Conservation (phyloP, 176 grass and related monocot genomes). For the Carex littledalei region DNA sequence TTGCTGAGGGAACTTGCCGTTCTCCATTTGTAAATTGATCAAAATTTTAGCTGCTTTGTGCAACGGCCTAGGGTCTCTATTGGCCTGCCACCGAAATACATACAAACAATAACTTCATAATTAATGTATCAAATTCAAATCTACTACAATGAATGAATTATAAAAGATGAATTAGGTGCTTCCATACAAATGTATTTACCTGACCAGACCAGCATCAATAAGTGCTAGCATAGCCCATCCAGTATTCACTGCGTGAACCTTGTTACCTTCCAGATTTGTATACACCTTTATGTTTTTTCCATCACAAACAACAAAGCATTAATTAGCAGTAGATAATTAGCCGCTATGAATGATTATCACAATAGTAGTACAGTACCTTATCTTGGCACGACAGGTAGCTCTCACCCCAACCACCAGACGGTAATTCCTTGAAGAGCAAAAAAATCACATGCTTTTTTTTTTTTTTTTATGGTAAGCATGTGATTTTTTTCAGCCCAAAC, state of each 20-base stretch:
- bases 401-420: conserved; percentile 95
- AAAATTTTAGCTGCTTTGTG: conserved; percentile 65
- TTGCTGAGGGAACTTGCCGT: conserved; percentile 89
- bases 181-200: conserved; percentile 10
- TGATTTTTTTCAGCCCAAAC: not conserved
- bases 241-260: conserved; percentile 40
- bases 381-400: conserved; percentile 95
- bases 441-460: conserved; percentile 66
- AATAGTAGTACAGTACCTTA: conserved; percentile 35
- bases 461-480: conserved; percentile 2
- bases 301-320: too few relatives aligned
- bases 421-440: conserved; percentile 78
- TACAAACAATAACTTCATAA: not conserved
- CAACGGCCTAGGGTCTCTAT: conserved; percentile 64
- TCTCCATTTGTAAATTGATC: conserved; percentile 71
- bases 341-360: too few relatives aligned
- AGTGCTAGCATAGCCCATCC: conserved; percentile 78
- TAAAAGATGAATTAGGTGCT: not conserved
- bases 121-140: not conserved
- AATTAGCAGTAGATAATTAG: too few relatives aligned
- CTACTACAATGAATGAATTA: not conserved
- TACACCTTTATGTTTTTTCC: too few relatives aligned
- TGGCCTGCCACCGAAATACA: conserved; percentile 36
- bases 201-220: conserved; percentile 62
- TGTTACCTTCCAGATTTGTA: too few relatives aligned